Evolutionary conservation across 2,329 filamentous ascomycete species (phyloP).

Genomic region (Cladorrhinum sp.): DNA sequence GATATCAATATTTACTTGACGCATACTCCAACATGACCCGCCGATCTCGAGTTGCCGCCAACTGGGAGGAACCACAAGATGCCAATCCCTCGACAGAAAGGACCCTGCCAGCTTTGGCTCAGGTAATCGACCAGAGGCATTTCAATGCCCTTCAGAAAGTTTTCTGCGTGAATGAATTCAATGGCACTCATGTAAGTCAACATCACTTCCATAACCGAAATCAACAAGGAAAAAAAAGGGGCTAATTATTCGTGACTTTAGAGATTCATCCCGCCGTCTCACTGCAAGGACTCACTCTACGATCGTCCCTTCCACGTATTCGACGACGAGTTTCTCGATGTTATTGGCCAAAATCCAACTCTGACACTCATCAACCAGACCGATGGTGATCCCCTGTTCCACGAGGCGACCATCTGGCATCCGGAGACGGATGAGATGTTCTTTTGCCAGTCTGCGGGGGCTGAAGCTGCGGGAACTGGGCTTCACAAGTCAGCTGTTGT

Average conservation of each 20-base stretch:
- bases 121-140: conserved; percentile 43
- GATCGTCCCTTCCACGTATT: conserved; percentile 48
- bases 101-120: conserved; percentile 27
- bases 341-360: conserved; percentile 48
- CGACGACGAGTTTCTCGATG: conserved; percentile 47
- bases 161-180: conserved; percentile 35
- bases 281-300: conserved; percentile 36
- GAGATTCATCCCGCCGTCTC: conserved; percentile 44
- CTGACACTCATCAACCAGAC: conserved; percentile 48
- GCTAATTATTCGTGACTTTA: conserved; percentile 12
- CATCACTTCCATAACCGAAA: neutral
- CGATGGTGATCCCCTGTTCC: conserved; percentile 47
- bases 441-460: conserved; percentile 52
- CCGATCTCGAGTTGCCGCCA: neutral
- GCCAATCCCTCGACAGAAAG: neutral
- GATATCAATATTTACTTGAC: neutral
- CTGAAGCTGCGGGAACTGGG: conserved; percentile 45
- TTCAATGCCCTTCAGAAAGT: conserved; percentile 43
- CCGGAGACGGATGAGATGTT: conserved; percentile 50
- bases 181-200: conserved; percentile 34
- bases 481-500: conserved; percentile 50
- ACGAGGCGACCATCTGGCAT: conserved; percentile 55
- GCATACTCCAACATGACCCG: neutral
- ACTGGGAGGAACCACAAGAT: neutral
- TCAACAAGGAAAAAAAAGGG: conserved; percentile 24